Evolutionary conservation across 208 protist species (phyloP).

Genomic region (Leishmania braziliensis): DNA sequence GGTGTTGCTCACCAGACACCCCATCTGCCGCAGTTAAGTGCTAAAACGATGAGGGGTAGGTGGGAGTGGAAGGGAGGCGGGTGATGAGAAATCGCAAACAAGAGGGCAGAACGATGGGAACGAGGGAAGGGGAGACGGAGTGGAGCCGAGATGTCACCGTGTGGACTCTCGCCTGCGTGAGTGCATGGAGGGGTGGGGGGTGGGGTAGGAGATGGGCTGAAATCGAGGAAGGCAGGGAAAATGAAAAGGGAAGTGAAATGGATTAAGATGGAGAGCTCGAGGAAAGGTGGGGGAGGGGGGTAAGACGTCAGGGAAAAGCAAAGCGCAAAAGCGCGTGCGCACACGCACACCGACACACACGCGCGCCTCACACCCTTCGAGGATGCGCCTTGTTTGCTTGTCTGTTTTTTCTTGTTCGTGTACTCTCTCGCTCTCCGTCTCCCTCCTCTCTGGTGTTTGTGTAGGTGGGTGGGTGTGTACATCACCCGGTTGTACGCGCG

Average conservation of each 20-base stretch:
- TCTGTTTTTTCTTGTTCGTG: background rate
- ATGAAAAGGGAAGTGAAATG: background rate
- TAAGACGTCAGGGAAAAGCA: no score
- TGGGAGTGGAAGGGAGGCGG: background rate
- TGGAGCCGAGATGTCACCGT: background rate
- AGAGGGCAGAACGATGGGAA: background rate
- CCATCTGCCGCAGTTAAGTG: background rate
- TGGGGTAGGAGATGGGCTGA: background rate
- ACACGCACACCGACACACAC: no score
- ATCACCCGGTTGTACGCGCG: background rate
- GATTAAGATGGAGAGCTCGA: background rate
- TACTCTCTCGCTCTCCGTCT: background rate
- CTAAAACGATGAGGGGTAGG: background rate
- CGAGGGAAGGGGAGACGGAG: background rate
- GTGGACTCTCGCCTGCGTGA: background rate
- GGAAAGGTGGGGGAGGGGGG: background rate
- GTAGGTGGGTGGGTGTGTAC: no score
- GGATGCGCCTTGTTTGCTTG: background rate
- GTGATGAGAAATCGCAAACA: background rate
- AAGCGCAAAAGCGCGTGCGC: no score
- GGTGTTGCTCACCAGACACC: slow-evolving; percentile 1
- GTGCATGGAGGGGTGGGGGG: background rate
- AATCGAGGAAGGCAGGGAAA: background rate
- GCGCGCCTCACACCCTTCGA: background rate
- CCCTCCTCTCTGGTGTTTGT: background rate